A percentile compares a stretch with the other conserved stretches of the same genome.
Evolutionary conservation across 139 green algal species (phyloP).

Genomic region (Astrephomene gubernaculifera): DNA sequence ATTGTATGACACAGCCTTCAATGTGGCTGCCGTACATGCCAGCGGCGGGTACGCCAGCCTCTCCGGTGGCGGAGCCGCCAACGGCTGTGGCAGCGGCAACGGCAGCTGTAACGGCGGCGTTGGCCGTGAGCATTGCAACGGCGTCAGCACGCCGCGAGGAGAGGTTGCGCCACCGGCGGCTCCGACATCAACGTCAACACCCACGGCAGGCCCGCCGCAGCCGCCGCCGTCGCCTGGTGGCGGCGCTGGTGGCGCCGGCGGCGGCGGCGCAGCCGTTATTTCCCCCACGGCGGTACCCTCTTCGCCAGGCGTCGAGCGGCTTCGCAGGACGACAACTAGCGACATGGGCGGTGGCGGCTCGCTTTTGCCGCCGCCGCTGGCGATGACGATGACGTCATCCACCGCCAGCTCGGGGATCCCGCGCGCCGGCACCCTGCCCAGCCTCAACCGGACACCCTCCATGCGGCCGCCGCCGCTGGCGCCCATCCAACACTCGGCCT

Average conservation of each 20-base stretch:
- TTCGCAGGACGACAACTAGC: background rate
- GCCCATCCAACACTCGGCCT: background rate
- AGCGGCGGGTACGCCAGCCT: slow-evolving; percentile 22
- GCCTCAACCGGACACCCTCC: background rate
- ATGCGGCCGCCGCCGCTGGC: slow-evolving; percentile 19
- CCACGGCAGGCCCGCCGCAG: background rate
- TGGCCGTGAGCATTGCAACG: background rate
- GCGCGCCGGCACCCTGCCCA: background rate
- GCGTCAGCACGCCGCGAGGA: too few species aligned
- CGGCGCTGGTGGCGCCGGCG: background rate
- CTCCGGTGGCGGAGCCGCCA: background rate
- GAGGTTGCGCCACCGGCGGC: background rate
- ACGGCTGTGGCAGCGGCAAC: background rate
- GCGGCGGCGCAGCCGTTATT: background rate
- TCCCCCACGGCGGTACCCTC: background rate
- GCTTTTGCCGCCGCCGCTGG: too few species aligned
- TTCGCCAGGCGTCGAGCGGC: background rate
- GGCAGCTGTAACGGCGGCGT: background rate
- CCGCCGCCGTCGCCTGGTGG: background rate
- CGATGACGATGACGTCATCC: too few species aligned
- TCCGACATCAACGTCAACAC: background rate
- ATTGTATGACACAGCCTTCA: slow-evolving; percentile 41
- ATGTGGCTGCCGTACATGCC: slow-evolving; percentile 50
- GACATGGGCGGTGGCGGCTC: too few species aligned
- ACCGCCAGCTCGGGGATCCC: background rate